phyloP scores from a whole-genome alignment of 202 grass and related monocot genomes.

The Musa balbisiana region DNA sequence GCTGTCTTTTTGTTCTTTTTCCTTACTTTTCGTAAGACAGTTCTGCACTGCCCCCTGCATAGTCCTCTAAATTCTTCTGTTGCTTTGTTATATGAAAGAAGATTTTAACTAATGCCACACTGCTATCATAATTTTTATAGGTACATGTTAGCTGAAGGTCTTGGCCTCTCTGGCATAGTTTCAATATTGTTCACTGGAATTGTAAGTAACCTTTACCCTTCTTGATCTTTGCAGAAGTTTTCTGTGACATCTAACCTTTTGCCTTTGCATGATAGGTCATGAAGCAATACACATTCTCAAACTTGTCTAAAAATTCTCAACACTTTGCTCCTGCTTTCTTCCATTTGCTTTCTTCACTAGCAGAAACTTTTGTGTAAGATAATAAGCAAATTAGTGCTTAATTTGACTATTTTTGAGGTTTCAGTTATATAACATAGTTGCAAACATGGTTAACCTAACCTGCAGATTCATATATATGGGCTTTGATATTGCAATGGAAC shows the following conservation, averaged over 20 bases:
- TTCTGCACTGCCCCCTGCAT: background rate
- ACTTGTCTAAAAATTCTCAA: slow-evolving; percentile 87
- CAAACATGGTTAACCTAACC: slow-evolving; percentile 11
- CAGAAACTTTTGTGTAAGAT: slow-evolving; percentile 99
- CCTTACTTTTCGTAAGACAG: slow-evolving; percentile 94
- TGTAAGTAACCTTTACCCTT: slow-evolving; percentile 32
- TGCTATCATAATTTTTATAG: slow-evolving; percentile 25
- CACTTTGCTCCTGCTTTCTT: slow-evolving; percentile 85
- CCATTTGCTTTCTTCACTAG: slow-evolving; percentile 85
- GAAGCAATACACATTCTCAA: slow-evolving; percentile 92
- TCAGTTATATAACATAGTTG: slow-evolving; percentile 7
- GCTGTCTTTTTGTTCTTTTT: slow-evolving; percentile 97
- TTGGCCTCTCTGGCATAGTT: slow-evolving; percentile 96
- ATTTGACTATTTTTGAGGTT: background rate
- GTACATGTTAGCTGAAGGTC: slow-evolving; percentile 98
- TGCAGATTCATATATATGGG: slow-evolving; percentile 99
- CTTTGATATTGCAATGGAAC: slow-evolving; percentile 99
- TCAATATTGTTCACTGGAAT: slow-evolving; percentile 97
- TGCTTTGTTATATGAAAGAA: no score
- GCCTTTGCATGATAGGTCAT: slow-evolving; percentile 61
- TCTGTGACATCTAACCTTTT: background rate
- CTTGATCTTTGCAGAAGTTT: background rate
- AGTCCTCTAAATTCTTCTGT: background rate
- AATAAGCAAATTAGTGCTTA: background rate
- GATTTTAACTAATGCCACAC: background rate